Conservation (phyloP, 352 stramenopile genomes). For the Globisporangium uncinulatum region DNA sequence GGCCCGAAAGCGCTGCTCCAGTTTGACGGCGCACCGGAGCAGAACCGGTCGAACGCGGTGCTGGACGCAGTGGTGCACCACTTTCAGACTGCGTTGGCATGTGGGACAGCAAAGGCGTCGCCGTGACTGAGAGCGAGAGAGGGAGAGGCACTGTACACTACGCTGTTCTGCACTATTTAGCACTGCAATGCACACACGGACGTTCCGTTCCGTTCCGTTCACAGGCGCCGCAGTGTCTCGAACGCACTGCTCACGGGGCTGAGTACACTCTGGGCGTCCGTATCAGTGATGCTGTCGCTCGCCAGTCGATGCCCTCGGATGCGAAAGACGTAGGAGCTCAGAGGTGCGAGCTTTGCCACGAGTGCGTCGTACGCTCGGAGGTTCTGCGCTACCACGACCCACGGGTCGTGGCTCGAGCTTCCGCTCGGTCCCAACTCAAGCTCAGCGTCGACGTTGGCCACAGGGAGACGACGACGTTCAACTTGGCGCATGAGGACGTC, state of each 20-base stretch:
- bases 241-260: constrained; percentile 16
- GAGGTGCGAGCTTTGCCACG: constrained; percentile 15
- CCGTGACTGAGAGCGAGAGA: not conserved
- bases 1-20: constrained; percentile 51
- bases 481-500: constrained; percentile 22
- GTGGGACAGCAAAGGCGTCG: not conserved
- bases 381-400: constrained; percentile 7
- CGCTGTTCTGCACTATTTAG: constrained; percentile 4
- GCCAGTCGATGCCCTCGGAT: constrained; percentile 5
- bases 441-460: not conserved
- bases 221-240: constrained; percentile 23
- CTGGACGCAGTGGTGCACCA: constrained; percentile 33
- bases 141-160: no score
- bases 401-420: constrained; percentile 3
- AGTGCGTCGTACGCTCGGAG: constrained; percentile 3
- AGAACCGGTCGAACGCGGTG: constrained; percentile 48
- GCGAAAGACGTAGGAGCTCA: constrained; percentile 23
- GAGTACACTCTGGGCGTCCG: constrained; percentile 10
- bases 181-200: not conserved
- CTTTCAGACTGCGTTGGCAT: constrained; percentile 18
- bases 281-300: not conserved
- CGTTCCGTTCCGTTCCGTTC: not conserved
- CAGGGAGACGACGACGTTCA: not conserved
- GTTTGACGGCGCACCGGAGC: constrained; percentile 52
- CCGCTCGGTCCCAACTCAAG: not conserved